Percentiles rank a stretch among this genome's conserved stretches.
Evolutionary conservation across 768 basidiomycete species (phyloP).

Genomic region (Sistotremastrum suecicum): DNA sequence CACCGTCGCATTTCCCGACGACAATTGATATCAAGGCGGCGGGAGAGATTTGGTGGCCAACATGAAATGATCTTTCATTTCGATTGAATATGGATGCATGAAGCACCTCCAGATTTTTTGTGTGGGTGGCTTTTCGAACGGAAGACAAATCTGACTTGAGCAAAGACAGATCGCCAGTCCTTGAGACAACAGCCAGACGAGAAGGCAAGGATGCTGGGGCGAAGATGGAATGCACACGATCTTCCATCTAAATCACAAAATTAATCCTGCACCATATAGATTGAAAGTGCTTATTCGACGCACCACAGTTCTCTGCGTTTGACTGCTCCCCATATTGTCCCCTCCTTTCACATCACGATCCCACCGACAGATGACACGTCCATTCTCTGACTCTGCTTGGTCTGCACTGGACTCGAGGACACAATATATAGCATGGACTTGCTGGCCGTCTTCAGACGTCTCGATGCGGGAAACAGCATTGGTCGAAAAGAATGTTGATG

Average conservation of each 20-base stretch:
- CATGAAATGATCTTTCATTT: conserved; percentile 9
- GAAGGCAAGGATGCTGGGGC: conserved; percentile 16
- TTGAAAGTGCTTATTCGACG: conserved; percentile 12
- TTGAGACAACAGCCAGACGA: conserved; percentile 18
- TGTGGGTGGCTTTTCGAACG: conserved; percentile 9
- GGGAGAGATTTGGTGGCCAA: too few relatives aligned
- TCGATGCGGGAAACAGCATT: conserved; percentile 33
- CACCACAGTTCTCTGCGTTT: conserved; percentile 33
- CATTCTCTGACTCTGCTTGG: conserved; percentile 23
- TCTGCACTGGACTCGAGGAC: conserved; percentile 36
- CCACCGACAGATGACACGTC: conserved; percentile 32
- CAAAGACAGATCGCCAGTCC: conserved; percentile 18
- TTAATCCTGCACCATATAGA: too few relatives aligned
- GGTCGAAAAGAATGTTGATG: conserved; percentile 46
- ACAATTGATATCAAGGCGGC: too few relatives aligned
- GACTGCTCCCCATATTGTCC: conserved; percentile 15
- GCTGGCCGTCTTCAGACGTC: conserved; percentile 18
- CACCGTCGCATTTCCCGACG: too few relatives aligned
- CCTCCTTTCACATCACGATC: conserved; percentile 37
- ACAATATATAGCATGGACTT: conserved; percentile 38
- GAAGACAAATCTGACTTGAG: conserved; percentile 16
- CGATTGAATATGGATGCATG: conserved; percentile 11
- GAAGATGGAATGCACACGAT: conserved; percentile 15
- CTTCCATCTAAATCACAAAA: too few relatives aligned
- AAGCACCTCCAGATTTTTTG: conserved; percentile 10